Evolutionary conservation across 129 eudicot species (phyloP).

Genomic region (Flaveria linearis): DNA sequence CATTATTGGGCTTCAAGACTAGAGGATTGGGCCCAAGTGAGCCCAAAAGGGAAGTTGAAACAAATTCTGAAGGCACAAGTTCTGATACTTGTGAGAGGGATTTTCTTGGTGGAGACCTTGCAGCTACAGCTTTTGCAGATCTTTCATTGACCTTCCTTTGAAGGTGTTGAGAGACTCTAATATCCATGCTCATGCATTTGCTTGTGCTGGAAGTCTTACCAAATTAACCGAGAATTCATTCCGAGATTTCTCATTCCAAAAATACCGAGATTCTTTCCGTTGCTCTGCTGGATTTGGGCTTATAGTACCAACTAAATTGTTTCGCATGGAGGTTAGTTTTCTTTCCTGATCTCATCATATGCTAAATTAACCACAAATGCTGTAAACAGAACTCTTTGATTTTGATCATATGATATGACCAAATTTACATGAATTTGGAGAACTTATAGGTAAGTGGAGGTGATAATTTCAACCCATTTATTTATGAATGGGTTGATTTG

Average conservation of each 20-base stretch:
- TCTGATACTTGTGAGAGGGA: conserved; percentile 54
- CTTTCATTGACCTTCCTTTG: conserved; percentile 87
- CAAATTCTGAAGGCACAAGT: conserved; percentile 32
- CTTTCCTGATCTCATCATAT: conserved; percentile 5
- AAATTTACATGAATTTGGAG: not conserved
- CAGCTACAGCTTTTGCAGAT: conserved; percentile 83
- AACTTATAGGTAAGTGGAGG: not conserved
- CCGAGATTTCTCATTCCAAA: conserved; percentile 50
- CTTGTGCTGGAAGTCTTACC: conserved; percentile 69
- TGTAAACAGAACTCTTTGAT: not conserved
- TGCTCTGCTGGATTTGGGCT: conserved; percentile 75
- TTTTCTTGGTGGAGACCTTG: conserved; percentile 89
- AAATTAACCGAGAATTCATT: conserved; percentile 64
- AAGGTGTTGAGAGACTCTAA: conserved; percentile 68
- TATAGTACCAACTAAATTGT: conserved; percentile 73
- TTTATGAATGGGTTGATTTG: not conserved
- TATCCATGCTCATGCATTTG: conserved; percentile 84
- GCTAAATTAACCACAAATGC: not conserved
- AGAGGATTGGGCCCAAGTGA: conserved; percentile 86
- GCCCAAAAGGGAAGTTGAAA: conserved; percentile 54
- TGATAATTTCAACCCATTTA: not conserved
- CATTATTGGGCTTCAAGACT: conserved; percentile 73
- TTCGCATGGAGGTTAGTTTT: conserved; percentile 86
- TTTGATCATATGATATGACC: not conserved
- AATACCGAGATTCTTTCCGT: conserved; percentile 65